phyloP scores from a whole-genome alignment of 495 filamentous ascomycete species.

The Rostrohypoxylon terebratum region DNA sequence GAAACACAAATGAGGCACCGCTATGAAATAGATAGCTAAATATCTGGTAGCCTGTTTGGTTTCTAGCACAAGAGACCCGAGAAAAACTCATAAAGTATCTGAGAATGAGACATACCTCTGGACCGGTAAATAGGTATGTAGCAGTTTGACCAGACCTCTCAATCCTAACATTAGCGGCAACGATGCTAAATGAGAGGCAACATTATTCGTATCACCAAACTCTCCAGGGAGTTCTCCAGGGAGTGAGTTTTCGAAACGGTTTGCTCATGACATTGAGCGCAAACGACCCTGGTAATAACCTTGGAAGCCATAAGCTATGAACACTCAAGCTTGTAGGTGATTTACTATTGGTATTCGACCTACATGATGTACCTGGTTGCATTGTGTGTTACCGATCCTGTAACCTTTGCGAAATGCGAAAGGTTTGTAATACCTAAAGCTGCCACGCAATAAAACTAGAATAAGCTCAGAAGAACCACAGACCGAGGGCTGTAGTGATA shows the following conservation, averaged over 20 bases:
- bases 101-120: not conserved
- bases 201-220: no score
- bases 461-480: constrained; percentile 5
- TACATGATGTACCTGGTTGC: not conserved
- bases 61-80: not conserved
- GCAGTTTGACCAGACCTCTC: not conserved
- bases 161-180: no score
- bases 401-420: not conserved
- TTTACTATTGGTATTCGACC: no score
- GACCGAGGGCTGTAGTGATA: constrained; percentile 12
- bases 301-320: no score
- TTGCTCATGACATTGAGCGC: no score
- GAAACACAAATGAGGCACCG: constrained; percentile 11
- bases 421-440: constrained; percentile 1
- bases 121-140: not conserved
- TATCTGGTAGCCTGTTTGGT: not conserved
- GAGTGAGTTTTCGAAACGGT: no score
- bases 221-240: no score
- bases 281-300: no score
- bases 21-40: not conserved
- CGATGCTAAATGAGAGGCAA: no score
- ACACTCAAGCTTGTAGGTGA: no score
- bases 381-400: not conserved
- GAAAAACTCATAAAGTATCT: not conserved
- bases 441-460: constrained; percentile 9